Conservation (phyloP, 73 alveolate genomes). For the Blepharisma stoltei region DNA sequence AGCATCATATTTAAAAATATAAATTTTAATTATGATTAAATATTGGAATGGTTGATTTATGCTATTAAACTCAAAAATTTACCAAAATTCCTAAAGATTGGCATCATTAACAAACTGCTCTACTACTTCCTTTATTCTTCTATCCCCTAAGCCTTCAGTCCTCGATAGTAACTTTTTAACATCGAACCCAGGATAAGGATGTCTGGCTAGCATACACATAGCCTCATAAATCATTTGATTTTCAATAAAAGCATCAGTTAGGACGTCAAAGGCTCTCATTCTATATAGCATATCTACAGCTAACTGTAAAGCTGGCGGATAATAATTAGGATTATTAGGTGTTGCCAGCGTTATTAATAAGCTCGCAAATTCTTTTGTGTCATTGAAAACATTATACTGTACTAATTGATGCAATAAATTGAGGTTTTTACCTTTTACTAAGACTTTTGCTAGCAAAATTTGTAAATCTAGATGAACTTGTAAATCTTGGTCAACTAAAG, state of each 20-base stretch:
- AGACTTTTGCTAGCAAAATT: slow-evolving; percentile 4
- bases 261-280: not conserved
- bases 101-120: too few relatives aligned
- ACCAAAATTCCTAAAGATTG: too few relatives aligned
- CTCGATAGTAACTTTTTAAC: not conserved
- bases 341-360: not conserved
- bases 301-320: not conserved
- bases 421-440: not conserved
- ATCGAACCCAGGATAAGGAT: not conserved
- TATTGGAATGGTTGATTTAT: too few relatives aligned
- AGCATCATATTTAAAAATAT: too few relatives aligned
- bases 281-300: slow-evolving; percentile 22
- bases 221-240: not conserved
- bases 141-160: too few relatives aligned
- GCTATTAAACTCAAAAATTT: too few relatives aligned
- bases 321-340: not conserved
- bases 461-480: not conserved
- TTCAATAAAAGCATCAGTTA: not conserved
- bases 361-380: not conserved
- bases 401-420: not conserved
- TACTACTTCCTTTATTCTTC: too few relatives aligned
- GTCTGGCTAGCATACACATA: not conserved
- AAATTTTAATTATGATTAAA: too few relatives aligned
- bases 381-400: not conserved
- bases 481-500: not conserved